Conservation (phyloP, 345 rosid genomes). For the Corchorus olitorius region DNA sequence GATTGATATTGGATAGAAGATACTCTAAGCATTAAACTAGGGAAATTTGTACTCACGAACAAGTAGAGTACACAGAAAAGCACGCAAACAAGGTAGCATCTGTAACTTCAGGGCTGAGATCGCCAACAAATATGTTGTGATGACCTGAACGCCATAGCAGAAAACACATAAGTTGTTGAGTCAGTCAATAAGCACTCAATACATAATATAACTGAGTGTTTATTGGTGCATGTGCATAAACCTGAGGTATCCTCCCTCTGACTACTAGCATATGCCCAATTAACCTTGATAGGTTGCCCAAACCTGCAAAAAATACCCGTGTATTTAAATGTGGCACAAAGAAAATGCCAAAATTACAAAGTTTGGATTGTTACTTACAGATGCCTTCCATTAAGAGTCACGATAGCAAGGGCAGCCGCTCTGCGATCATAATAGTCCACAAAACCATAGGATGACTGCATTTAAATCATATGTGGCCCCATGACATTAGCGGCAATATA, state of each 20-base stretch:
- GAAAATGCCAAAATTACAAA: not conserved
- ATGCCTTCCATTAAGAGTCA: constrained; percentile 83
- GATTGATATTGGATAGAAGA: not conserved
- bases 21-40: not conserved
- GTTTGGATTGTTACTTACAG: constrained; percentile 48
- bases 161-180: constrained; percentile 9
- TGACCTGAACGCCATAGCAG: constrained; percentile 52
- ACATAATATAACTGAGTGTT: not conserved
- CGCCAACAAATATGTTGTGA: constrained; percentile 86
- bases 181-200: too few species aligned
- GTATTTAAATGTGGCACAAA: constrained; percentile 12
- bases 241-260: constrained; percentile 98
- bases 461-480: constrained; percentile 16
- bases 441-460: constrained; percentile 93
- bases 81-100: constrained; percentile 81
- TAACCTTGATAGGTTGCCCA: constrained; percentile 98
- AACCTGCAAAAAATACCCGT: constrained; percentile 47
- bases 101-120: constrained; percentile 90
- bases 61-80: constrained; percentile 67
- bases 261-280: constrained; percentile 95
- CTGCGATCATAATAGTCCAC: constrained; percentile 90
- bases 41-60: constrained; percentile 63
- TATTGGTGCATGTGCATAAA: constrained; percentile 29
- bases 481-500: constrained; percentile 7
- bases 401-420: constrained; percentile 80